Percentiles rank a stretch among this genome's conserved stretches.
These are phyloP conservation scores for Mucor irregularis DNA, from an alignment of 371 early-diverging fungal species.

Conservation along the genomic window DNA sequence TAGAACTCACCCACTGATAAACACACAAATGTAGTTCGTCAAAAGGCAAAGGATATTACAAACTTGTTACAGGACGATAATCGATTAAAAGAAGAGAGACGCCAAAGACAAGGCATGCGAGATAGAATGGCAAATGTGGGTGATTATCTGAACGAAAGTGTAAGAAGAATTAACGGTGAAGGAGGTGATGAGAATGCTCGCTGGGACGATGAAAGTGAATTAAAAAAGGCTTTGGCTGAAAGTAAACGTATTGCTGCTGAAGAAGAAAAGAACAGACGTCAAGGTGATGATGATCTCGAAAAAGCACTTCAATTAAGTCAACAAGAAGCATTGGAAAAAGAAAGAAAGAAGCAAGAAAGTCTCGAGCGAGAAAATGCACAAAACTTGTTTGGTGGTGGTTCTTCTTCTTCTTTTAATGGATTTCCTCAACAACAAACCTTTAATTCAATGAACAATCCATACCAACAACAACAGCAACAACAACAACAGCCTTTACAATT, in stretches of 20 bases:
- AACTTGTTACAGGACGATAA: constrained; percentile 77
- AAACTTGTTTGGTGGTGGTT: constrained; percentile 3
- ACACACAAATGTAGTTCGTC: constrained; percentile 45
- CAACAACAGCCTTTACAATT: constrained; percentile 20
- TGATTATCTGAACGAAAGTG: constrained; percentile 74
- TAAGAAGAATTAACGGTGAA: constrained; percentile 20
- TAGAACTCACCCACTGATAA: no score
- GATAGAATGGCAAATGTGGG: constrained; percentile 44
- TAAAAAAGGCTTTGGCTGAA: constrained; percentile 33
- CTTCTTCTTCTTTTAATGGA: constrained; percentile 5
- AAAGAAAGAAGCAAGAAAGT: constrained; percentile 30
- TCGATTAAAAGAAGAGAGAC: constrained; percentile 68
- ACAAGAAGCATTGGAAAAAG: constrained; percentile 42
- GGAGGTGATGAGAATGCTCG: constrained; percentile 1
- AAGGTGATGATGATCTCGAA: constrained; percentile 44
- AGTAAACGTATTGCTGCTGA: constrained; percentile 44
- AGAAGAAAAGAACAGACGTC: constrained; percentile 32
- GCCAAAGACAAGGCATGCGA: constrained; percentile 35
- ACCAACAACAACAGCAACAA: constrained; percentile 22
- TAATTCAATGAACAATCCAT: constrained; percentile 32
- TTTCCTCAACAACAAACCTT: constrained; percentile 20
- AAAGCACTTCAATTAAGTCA: constrained; percentile 46
- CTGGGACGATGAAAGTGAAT: constrained; percentile 36
- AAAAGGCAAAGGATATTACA: constrained; percentile 89
- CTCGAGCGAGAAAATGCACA: constrained; percentile 42